phyloP scores from a whole-genome alignment of 129 eudicot species.

The Centaurea solstitialis region DNA sequence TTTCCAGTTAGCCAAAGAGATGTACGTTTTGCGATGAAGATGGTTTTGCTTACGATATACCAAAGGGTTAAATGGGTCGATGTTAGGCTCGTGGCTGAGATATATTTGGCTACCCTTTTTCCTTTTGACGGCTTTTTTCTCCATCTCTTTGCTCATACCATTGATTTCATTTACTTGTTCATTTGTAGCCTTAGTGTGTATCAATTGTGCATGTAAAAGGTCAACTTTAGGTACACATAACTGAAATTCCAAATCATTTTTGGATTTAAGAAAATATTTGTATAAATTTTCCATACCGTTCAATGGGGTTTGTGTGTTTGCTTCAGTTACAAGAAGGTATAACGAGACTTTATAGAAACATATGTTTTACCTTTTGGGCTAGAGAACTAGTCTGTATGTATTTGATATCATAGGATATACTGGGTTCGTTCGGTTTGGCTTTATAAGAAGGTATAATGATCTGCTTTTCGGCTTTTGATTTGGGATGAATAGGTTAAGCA shows the following conservation, averaged over 20 bases:
- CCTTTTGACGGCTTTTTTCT: not conserved
- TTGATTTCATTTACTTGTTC: conserved; percentile 2
- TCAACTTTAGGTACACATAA: conserved; percentile 7
- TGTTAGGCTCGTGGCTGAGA: not conserved
- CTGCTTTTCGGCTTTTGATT: not conserved
- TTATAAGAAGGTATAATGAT: not conserved
- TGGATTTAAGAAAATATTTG: conserved; percentile 7
- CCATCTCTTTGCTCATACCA: conserved; percentile 14
- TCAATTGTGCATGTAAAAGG: conserved; percentile 20
- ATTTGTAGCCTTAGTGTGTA: conserved; percentile 17
- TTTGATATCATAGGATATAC: not conserved
- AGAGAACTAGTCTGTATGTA: not conserved
- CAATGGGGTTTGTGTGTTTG: not conserved
- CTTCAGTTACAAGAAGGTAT: not conserved
- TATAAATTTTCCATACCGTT: not conserved
- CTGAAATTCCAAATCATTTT: conserved; percentile 4
- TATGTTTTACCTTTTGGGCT: not conserved
- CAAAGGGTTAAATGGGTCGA: not conserved
- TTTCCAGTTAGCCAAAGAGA: not conserved
- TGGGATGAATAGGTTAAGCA: too few species aligned
- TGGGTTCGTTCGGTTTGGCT: not conserved
- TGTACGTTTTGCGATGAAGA: not conserved
- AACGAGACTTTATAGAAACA: not conserved
- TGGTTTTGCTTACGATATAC: conserved; percentile 1
- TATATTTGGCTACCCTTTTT: not conserved